phyloP scores from a whole-genome alignment of 2,329 filamentous ascomycete genomes.

The Xylaria multiplex region DNA sequence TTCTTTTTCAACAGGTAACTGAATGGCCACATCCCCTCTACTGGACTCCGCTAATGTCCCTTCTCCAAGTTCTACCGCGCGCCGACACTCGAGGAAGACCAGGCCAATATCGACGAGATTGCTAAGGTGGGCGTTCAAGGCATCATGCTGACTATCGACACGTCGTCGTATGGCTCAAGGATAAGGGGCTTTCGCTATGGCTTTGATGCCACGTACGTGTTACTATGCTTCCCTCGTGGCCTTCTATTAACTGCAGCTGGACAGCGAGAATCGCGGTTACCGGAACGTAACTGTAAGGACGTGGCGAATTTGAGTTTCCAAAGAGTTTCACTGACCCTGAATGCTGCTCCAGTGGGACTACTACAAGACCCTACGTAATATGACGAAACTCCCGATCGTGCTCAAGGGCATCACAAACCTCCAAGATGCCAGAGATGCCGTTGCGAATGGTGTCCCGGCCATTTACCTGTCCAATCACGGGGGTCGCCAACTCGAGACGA shows the following conservation, averaged over 20 bases:
- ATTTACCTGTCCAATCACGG: constrained; percentile 53
- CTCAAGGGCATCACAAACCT: constrained; percentile 51
- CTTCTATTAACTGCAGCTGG: not conserved
- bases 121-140: constrained; percentile 37
- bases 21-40: not conserved
- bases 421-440: constrained; percentile 47
- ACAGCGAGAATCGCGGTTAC: constrained; percentile 21
- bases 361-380: constrained; percentile 39
- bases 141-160: constrained; percentile 40
- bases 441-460: constrained; percentile 44
- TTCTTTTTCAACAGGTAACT: constrained; percentile 45
- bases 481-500: constrained; percentile 49
- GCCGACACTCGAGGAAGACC: constrained; percentile 20
- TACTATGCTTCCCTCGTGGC: not conserved
- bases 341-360: constrained; percentile 41
- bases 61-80: constrained; percentile 35
- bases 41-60: not conserved
- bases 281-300: constrained; percentile 16
- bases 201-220: constrained; percentile 10
- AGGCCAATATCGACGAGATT: constrained; percentile 31
- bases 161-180: constrained; percentile 17
- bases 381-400: constrained; percentile 34
- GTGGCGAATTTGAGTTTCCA: constrained; percentile 11
- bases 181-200: constrained; percentile 23
- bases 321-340: constrained; percentile 24